Conservation (phyloP, 805 yeast species). For the Debaryomyces hansenii region DNA sequence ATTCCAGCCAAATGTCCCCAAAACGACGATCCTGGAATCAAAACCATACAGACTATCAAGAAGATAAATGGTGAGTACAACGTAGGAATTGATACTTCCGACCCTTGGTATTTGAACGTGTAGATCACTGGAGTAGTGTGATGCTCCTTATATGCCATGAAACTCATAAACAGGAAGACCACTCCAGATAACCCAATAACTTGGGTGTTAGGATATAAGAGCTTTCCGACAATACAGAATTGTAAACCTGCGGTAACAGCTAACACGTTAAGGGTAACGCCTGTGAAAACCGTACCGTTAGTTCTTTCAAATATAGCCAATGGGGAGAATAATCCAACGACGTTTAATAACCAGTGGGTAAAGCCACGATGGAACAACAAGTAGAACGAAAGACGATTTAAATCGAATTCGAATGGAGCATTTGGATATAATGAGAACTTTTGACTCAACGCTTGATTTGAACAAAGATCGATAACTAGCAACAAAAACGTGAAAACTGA, state of each 20-base stretch:
- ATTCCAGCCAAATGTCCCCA: slow-evolving; percentile 74
- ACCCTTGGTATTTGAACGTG: slow-evolving; percentile 27
- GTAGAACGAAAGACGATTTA: slow-evolving; percentile 65
- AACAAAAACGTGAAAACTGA: slow-evolving; percentile 52
- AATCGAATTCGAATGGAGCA: slow-evolving; percentile 46
- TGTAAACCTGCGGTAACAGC: slow-evolving; percentile 70
- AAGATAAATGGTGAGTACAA: slow-evolving; percentile 53
- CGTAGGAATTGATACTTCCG: slow-evolving; percentile 55
- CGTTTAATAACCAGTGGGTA: slow-evolving; percentile 62
- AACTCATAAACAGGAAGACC: slow-evolving; percentile 67
- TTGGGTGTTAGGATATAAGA: slow-evolving; percentile 51
- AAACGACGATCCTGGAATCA: slow-evolving; percentile 68
- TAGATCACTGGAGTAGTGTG: slow-evolving; percentile 39
- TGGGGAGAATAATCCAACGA: slow-evolving; percentile 56
- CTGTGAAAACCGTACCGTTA: slow-evolving; percentile 86
- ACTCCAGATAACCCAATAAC: slow-evolving; percentile 75
- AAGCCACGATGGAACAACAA: slow-evolving; percentile 66
- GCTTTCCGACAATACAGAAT: slow-evolving; percentile 51
- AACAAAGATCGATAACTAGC: slow-evolving; percentile 31
- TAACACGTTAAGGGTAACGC: slow-evolving; percentile 69
- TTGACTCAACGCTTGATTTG: slow-evolving; percentile 26
- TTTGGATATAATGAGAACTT: slow-evolving; percentile 53
- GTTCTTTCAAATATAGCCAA: slow-evolving; percentile 63
- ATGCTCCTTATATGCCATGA: slow-evolving; percentile 51
- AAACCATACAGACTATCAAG: slow-evolving; percentile 47